Base-by-base conservation (phyloP, 306 rosid genomes). In the Malus sylvestris region DNA sequence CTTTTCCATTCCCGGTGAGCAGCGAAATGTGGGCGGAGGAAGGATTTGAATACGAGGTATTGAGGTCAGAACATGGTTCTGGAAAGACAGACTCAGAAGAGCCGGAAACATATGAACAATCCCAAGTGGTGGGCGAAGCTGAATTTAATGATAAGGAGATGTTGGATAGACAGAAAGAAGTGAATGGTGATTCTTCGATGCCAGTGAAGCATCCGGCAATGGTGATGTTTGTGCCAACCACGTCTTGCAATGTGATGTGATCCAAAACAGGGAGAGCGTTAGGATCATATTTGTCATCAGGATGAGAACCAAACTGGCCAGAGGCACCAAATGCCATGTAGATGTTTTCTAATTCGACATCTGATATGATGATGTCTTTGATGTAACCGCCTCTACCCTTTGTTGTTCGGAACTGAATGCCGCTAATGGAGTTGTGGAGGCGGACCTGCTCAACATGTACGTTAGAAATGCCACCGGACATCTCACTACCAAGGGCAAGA, bases 381-480 rank as follows among this genome's bases (percentile, higher is more conserved):
- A 95, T 90, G 60, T 89, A 92, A 65, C 97, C 98, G 32, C 98
- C 98, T 85, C 98, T 87, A 1, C 98, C 98, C 68, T 75, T 84
- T 8, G 87, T 83, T 30, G 98, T 95, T 81, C 96, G 86, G 71
- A 95, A 85, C 80, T 80, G 88, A 55, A 95, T 81, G 60, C 95
- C 98, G 49, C 83, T 84, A 22, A 72, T 70, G 22, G 98, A 92
- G 85, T 92, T 86, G 96, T 81, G 22, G 11, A 95, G 67, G 79
- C 79, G 85, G 87, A 81, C 88, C 77, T 90, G 87, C 83, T 92
- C 92, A 79, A 89, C 97, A 29, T 78, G 73, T 78, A 90, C 88
- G 61, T 84, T 71, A 35, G 98, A 89, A 76, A 94, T 94, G 80
- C 98, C 97, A 79, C 98, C 97, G 14, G 98, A 92, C 98, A 94